These are phyloP conservation scores for Geoglossum cookeanum DNA, from an alignment of 2,329 filamentous ascomycete species.

Conservation along the genomic window DNA sequence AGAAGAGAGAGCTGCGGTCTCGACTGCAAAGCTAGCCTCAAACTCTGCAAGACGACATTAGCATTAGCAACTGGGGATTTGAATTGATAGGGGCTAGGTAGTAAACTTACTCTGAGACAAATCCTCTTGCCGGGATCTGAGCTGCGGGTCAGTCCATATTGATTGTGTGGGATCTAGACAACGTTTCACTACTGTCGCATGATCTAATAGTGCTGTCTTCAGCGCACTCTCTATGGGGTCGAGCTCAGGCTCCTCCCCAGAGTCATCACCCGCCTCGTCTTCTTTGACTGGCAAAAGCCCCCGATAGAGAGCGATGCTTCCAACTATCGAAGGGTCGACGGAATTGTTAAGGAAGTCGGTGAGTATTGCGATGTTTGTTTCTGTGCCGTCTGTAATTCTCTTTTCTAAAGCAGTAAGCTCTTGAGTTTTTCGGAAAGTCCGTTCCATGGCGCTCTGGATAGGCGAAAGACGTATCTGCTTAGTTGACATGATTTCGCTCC, in stretches of 20 bases:
- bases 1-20: conserved; percentile 39
- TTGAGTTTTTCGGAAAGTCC: conserved; percentile 75
- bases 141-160: conserved; percentile 32
- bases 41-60: conserved; percentile 30
- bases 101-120: conserved; percentile 37
- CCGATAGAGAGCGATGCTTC: conserved; percentile 60
- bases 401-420: conserved; percentile 65
- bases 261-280: conserved; percentile 13
- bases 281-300: conserved; percentile 41
- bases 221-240: conserved; percentile 56
- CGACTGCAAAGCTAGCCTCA: conserved; percentile 41
- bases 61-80: conserved; percentile 8
- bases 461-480: conserved; percentile 50
- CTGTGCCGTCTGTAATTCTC: conserved; percentile 51
- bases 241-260: conserved; percentile 19
- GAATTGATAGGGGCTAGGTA: not conserved
- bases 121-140: conserved; percentile 34
- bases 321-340: conserved; percentile 54
- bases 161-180: conserved; percentile 50
- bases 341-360: conserved; percentile 61
- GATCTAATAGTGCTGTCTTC: conserved; percentile 70
- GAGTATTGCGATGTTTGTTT: conserved; percentile 46
- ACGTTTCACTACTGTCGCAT: conserved; percentile 71
- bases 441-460: conserved; percentile 75
- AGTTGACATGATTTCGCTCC: conserved; percentile 62